Conservation (phyloP, 352 stramenopile genomes). For the Phytopythium montanum region DNA sequence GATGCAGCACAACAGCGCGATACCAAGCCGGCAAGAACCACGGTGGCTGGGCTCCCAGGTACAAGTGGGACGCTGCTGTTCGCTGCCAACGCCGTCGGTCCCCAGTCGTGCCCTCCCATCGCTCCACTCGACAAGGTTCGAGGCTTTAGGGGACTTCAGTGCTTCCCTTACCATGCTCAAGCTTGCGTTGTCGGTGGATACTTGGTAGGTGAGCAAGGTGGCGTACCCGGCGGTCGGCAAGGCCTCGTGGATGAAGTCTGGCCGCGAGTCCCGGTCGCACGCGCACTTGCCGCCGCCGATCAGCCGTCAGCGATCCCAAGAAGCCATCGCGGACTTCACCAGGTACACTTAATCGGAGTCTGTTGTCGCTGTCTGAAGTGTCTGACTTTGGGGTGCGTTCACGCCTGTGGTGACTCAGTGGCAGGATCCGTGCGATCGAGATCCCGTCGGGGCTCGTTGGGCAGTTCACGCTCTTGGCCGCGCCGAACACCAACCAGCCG, state of each 20-base stretch:
- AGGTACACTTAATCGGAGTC: slow-evolving; percentile 32
- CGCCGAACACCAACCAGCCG: slow-evolving; percentile 64
- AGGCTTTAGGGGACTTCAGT: not conserved
- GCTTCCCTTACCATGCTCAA: too few relatives aligned
- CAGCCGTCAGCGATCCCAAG: slow-evolving; percentile 48
- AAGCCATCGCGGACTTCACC: slow-evolving; percentile 54
- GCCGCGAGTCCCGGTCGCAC: slow-evolving; percentile 9
- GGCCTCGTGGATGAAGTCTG: slow-evolving; percentile 53
- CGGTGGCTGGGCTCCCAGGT: not conserved
- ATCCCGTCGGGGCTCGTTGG: slow-evolving; percentile 70
- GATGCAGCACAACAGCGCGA: not conserved
- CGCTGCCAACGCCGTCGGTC: not conserved
- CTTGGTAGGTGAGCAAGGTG: slow-evolving; percentile 26
- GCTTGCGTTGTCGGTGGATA: too few relatives aligned
- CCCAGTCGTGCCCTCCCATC: slow-evolving; percentile 8
- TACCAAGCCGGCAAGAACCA: not conserved
- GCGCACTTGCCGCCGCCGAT: slow-evolving; percentile 23
- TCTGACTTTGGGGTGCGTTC: not conserved
- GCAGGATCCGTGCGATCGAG: slow-evolving; percentile 57
- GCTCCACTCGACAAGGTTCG: slow-evolving; percentile 22
- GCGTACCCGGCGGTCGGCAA: slow-evolving; percentile 61
- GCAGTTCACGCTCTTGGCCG: slow-evolving; percentile 78
- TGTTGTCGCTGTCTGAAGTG: not conserved
- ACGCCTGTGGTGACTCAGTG: slow-evolving; percentile 25
- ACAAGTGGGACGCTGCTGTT: not conserved